These are phyloP conservation scores for Camellia sinensis DNA, from an alignment of 148 eudicot species.

Conservation along the genomic window DNA sequence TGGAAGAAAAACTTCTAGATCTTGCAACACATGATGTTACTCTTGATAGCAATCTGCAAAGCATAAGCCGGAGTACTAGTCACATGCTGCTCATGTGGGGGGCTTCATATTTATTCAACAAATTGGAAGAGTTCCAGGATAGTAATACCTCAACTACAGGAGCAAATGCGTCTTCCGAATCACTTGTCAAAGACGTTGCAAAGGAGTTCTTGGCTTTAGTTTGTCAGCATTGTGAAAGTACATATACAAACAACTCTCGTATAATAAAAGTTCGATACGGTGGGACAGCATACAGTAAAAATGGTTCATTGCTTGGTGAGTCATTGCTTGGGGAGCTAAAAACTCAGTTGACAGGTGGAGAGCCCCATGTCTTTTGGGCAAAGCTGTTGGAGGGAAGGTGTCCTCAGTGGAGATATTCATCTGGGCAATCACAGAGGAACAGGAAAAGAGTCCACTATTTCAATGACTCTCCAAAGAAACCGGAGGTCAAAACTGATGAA, in stretches of 20 bases:
- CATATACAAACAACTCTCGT: slow-evolving; percentile 24
- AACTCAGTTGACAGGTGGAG: slow-evolving; percentile 36
- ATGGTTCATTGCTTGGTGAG: slow-evolving; percentile 49
- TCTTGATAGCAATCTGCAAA: slow-evolving; percentile 37
- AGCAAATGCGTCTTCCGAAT: slow-evolving; percentile 26
- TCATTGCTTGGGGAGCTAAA: slow-evolving; percentile 58
- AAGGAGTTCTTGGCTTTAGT: slow-evolving; percentile 48
- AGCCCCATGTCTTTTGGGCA: slow-evolving; percentile 60
- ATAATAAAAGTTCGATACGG: slow-evolving; percentile 45
- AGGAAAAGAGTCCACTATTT: slow-evolving; percentile 65
- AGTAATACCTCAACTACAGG: slow-evolving; percentile 15
- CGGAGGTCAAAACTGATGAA: slow-evolving; percentile 10
- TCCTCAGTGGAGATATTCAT: slow-evolving; percentile 66
- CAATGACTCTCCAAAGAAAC: slow-evolving; percentile 22
- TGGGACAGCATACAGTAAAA: slow-evolving; percentile 47
- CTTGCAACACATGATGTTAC: slow-evolving; percentile 47
- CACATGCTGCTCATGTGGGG: slow-evolving; percentile 75
- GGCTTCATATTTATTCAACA: slow-evolving; percentile 45
- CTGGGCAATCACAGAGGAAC: slow-evolving; percentile 50
- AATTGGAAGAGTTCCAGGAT: slow-evolving; percentile 55
- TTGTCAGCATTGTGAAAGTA: slow-evolving; percentile 23
- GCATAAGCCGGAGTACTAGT: slow-evolving; percentile 28
- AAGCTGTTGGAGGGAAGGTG: slow-evolving; percentile 58
- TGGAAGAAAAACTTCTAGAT: slow-evolving; percentile 66
- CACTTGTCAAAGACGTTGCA: slow-evolving; percentile 29